A percentile compares a stretch with the other conserved stretches of the same genome.
These are phyloP conservation scores for Fusarium pseudograminearum DNA, from an alignment of 2,329 filamentous ascomycete species.

Conservation along the genomic window DNA sequence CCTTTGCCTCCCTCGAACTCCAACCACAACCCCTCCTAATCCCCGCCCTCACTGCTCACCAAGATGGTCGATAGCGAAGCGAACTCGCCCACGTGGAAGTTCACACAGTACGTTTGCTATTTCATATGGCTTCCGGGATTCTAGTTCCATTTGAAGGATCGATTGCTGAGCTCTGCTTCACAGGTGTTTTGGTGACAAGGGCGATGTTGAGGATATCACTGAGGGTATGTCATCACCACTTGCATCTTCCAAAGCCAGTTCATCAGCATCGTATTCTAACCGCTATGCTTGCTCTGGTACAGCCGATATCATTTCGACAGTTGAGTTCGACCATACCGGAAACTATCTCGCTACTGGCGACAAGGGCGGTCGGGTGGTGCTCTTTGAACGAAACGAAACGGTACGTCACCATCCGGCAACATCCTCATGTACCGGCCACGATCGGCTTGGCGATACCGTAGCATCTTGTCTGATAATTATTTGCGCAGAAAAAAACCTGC, in stretches of 20 bases:
- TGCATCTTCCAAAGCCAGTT: conserved; percentile 29
- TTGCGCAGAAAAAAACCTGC: conserved; percentile 94
- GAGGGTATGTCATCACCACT: conserved; percentile 73
- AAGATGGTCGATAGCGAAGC: conserved; percentile 98
- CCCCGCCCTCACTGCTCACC: conserved; percentile 53
- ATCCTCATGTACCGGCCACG: background rate
- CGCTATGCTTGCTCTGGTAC: conserved; percentile 41
- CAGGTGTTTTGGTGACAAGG: conserved; percentile 99
- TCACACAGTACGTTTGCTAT: conserved; percentile 85
- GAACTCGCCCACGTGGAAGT: conserved; percentile 98
- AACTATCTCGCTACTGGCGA: conserved; percentile 93
- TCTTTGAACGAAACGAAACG: conserved; percentile 95
- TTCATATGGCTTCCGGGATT: background rate
- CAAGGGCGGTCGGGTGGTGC: conserved; percentile 85
- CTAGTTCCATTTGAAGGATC: conserved; percentile 14
- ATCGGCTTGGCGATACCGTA: conserved; percentile 2
- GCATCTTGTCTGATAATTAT: conserved; percentile 34
- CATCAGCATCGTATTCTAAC: conserved; percentile 38
- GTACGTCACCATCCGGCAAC: conserved; percentile 62
- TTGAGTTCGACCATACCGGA: conserved; percentile 90
- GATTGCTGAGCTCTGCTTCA: conserved; percentile 39
- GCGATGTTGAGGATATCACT: conserved; percentile 98
- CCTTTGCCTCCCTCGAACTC: conserved; percentile 42
- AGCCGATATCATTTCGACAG: conserved; percentile 93
- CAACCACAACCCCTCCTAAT: conserved; percentile 40